Conservation (phyloP, 805 yeast species). For the Kodamaea fukazawae region DNA sequence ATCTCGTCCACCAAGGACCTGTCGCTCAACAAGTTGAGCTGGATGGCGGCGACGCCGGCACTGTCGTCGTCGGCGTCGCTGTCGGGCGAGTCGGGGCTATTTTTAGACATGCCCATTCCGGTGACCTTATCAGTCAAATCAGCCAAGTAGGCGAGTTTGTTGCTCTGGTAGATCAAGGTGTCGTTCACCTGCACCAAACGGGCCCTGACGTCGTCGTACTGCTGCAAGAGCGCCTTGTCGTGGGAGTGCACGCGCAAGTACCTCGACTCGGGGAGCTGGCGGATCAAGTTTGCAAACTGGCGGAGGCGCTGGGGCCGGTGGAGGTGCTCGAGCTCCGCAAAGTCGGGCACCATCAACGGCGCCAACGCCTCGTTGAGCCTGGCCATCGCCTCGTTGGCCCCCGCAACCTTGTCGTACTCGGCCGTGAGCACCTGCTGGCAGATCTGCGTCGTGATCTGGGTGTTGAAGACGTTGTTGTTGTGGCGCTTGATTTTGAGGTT, state of each 20-base stretch:
- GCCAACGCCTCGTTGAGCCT: constrained; percentile 19
- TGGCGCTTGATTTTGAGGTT: constrained; percentile 26
- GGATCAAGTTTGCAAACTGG: constrained; percentile 24
- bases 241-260: constrained; percentile 22
- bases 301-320: constrained; percentile 13
- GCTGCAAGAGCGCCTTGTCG: constrained; percentile 7
- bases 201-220: constrained; percentile 21
- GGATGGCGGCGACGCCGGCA: constrained; percentile 10
- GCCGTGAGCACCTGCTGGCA: constrained; percentile 34
- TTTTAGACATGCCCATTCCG: constrained; percentile 1
- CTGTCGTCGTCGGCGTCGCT: constrained; percentile 21
- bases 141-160: constrained; percentile 29
- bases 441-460: constrained; percentile 35
- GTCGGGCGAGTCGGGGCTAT: too few relatives aligned
- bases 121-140: constrained; percentile 11
- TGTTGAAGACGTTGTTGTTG: constrained; percentile 23
- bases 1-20: constrained; percentile 17
- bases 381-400: constrained; percentile 27
- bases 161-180: constrained; percentile 23
- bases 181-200: constrained; percentile 17
- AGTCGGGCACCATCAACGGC: constrained; percentile 30
- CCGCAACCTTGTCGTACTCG: constrained; percentile 27
- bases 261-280: constrained; percentile 33
- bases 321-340: constrained; percentile 13
- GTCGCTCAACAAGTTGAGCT: constrained; percentile 10